These are phyloP conservation scores for Hamamelis virginiana DNA, from an alignment of 164 flowering plant genomes.

Conservation along the genomic window DNA sequence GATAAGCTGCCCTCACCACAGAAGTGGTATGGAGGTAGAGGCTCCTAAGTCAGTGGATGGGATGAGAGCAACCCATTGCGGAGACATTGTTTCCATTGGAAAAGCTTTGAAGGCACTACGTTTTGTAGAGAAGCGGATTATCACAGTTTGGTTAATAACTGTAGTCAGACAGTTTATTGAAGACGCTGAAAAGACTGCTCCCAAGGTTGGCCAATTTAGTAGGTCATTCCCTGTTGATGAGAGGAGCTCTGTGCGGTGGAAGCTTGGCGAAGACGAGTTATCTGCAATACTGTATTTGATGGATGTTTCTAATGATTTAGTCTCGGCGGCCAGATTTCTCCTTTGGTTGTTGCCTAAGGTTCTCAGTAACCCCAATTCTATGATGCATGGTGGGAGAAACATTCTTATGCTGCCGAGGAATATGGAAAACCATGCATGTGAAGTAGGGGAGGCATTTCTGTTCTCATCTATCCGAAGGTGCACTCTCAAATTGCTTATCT, in stretches of 20 bases:
- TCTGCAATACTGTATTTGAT: slow-evolving; percentile 67
- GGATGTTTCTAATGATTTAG: slow-evolving; percentile 73
- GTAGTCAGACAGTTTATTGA: slow-evolving; percentile 66
- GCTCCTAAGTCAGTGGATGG: slow-evolving; percentile 46
- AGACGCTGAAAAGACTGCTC: slow-evolving; percentile 53
- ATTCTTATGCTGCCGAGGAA: slow-evolving; percentile 47
- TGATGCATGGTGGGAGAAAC: slow-evolving; percentile 61
- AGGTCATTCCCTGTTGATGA: slow-evolving; percentile 58
- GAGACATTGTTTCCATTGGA: slow-evolving; percentile 69
- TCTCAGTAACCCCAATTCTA: slow-evolving; percentile 40
- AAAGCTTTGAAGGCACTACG: slow-evolving; percentile 60
- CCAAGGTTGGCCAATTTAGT: slow-evolving; percentile 54
- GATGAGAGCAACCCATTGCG: slow-evolving; percentile 18
- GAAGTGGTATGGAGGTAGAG: slow-evolving; percentile 61
- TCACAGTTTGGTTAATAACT: slow-evolving; percentile 66
- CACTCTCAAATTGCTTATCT: neutral
- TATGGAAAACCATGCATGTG: slow-evolving; percentile 65
- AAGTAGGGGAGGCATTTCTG: slow-evolving; percentile 82
- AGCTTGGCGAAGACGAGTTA: slow-evolving; percentile 88
- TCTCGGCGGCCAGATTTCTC: slow-evolving; percentile 67
- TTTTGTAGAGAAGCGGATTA: slow-evolving; percentile 58
- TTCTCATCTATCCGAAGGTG: slow-evolving; percentile 84
- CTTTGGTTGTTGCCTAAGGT: slow-evolving; percentile 90
- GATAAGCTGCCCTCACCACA: slow-evolving; percentile 77
- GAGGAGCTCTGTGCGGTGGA: slow-evolving; percentile 56